Evolutionary conservation across 345 rosid species (phyloP).

Genomic region (Triadica sebifera): DNA sequence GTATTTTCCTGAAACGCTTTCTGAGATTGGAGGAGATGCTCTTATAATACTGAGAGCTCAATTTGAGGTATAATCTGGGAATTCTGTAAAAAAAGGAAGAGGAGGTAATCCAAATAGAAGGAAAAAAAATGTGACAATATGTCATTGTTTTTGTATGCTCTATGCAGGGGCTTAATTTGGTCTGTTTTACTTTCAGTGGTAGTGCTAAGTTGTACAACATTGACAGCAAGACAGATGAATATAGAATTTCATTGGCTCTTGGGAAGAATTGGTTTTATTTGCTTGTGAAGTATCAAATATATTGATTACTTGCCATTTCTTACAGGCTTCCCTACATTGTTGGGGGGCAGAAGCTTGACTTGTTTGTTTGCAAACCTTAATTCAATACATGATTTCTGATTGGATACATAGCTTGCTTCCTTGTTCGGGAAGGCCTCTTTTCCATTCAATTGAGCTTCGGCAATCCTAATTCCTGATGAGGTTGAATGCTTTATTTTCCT

Average conservation of each 20-base stretch:
- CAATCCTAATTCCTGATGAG: conserved; percentile 26
- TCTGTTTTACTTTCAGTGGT: conserved; percentile 11
- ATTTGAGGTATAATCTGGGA: conserved; percentile 34
- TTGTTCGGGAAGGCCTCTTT: conserved; percentile 27
- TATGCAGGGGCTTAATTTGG: conserved; percentile 14
- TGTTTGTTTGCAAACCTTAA: conserved; percentile 23
- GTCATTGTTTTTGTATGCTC: conserved; percentile 12
- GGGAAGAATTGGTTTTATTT: not conserved
- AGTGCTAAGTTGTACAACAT: conserved; percentile 30
- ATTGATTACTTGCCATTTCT: conserved; percentile 28
- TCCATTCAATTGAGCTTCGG: conserved; percentile 25
- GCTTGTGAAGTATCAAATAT: conserved; percentile 16
- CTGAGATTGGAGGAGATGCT: conserved; percentile 17
- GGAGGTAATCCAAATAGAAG: conserved; percentile 9
- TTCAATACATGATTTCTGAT: conserved; percentile 22
- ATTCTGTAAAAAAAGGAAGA: conserved; percentile 20
- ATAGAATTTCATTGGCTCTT: conserved; percentile 9
- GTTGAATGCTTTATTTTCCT: conserved; percentile 15
- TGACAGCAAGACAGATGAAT: conserved; percentile 21
- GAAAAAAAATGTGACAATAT: conserved; percentile 23
- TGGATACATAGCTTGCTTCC: conserved; percentile 36
- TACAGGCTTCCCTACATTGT: conserved; percentile 44
- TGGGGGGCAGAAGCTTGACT: conserved; percentile 42
- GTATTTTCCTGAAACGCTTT: conserved; percentile 7
- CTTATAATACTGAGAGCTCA: conserved; percentile 30